These are phyloP conservation scores for Ustilago bromivora DNA, from an alignment of 1,284 basidiomycete genomes.

Conservation along the genomic window DNA sequence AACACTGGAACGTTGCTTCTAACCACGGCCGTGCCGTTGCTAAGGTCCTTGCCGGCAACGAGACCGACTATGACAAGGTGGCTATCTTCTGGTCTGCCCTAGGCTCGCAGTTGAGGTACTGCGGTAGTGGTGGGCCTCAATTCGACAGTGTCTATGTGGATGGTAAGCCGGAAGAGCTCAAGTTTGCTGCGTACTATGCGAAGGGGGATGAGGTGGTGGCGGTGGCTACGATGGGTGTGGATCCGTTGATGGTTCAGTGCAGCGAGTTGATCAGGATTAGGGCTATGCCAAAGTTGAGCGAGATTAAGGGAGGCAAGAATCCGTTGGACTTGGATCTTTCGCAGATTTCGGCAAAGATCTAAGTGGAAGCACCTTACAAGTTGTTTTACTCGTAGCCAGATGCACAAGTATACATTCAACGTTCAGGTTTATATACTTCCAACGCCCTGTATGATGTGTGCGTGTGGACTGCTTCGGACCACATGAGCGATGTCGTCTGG, in stretches of 20 bases:
- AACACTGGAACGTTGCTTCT: slow-evolving; percentile 92
- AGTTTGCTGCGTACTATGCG: slow-evolving; percentile 79
- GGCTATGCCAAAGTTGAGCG: slow-evolving; percentile 83
- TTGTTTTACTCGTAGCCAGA: background rate
- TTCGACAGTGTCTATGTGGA: slow-evolving; percentile 82
- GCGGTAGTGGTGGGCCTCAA: slow-evolving; percentile 76
- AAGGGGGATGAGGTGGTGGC: slow-evolving; percentile 83
- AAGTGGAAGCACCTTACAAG: background rate
- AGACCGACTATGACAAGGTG: slow-evolving; percentile 77
- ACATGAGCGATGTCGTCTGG: background rate
- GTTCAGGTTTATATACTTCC: too few species aligned
- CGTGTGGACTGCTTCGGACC: too few species aligned
- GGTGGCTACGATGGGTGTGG: slow-evolving; percentile 85
- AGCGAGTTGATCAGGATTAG: slow-evolving; percentile 83
- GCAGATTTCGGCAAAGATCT: slow-evolving; percentile 37
- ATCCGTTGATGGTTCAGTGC: slow-evolving; percentile 83
- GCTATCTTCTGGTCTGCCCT: slow-evolving; percentile 86
- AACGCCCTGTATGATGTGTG: too few species aligned
- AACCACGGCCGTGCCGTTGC: slow-evolving; percentile 88
- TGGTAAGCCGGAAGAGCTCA: slow-evolving; percentile 80
- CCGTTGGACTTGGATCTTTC: slow-evolving; percentile 44
- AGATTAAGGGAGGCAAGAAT: slow-evolving; percentile 75
- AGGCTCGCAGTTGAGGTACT: slow-evolving; percentile 84
- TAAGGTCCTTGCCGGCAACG: slow-evolving; percentile 71
- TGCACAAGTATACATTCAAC: background rate